Base-by-base conservation (phyloP, 805 yeast species). In the Debaryomyces hansenii region DNA sequence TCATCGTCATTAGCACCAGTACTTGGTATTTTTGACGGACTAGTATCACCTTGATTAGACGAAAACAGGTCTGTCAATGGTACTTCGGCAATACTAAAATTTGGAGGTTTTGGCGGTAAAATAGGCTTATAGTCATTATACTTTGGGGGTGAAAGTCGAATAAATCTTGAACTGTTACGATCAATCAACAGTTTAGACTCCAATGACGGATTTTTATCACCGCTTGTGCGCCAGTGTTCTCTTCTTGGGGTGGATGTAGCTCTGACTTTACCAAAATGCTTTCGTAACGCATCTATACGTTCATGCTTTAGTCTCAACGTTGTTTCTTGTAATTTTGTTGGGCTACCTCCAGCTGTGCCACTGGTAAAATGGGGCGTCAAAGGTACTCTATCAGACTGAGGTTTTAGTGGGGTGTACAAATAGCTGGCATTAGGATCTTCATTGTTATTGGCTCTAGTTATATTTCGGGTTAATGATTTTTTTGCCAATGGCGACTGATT, bases 321-420 rank as follows among this genome's bases (percentile, higher is more conserved):
- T 0, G 78, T 70, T 47, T 70, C 73, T 48, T 67, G 74, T 14
- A 71, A 55, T 33, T 66, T 63, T 4, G 68, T 57, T 2, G 75
- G 74, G 41, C 74, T 68, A 9, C 59, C 53, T 28, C 69, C 54
- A 11, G 57, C 46, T 2, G 50, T 44, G 8, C 47, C 41, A 15
- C 4, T 18, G 14, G 24, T n/a, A 39, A 20, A 21, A 31, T 31
- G 16, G 3, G 72, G 68, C 2, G 72, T 67, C 4, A 46, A 29
- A 37, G 33, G 50, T 48, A 51, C 14, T 20, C 32, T 24, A 27
- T 37, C 34, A 45, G 45, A 54, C 33, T 59, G 62, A 42, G 53
- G 58, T 39, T 70, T 70, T 20, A 69, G 53, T 2, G 76, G 75
- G 1, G 75, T 69, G 36, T 51, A 48, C 40, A 70, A 57, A 44